Evolutionary conservation across 2,329 filamentous ascomycete species (phyloP).

Genomic region (Hawksworthiomyces lignivorus): DNA sequence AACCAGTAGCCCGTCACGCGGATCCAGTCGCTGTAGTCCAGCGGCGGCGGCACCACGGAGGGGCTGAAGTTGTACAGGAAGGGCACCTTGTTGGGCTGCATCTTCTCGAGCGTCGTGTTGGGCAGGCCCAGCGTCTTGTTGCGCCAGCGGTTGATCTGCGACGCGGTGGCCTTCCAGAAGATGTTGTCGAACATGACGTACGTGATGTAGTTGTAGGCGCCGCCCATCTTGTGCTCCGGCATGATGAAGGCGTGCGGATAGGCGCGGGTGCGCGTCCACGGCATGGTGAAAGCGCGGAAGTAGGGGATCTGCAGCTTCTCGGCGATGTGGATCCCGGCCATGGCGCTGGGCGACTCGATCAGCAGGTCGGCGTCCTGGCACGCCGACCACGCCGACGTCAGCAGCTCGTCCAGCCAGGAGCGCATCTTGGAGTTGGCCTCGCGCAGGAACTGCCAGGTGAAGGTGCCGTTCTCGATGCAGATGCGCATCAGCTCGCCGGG

Average conservation of each 20-base stretch:
- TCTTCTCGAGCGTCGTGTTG: conserved; percentile 75
- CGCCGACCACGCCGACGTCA: conserved; percentile 71
- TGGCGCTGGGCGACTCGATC: conserved; percentile 92
- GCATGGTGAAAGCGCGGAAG: conserved; percentile 97
- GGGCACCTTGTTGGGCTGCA: conserved; percentile 95
- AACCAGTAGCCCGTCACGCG: conserved; percentile 98
- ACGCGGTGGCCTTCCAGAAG: conserved; percentile 89
- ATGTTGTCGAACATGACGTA: conserved; percentile 96
- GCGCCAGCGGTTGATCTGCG: conserved; percentile 89
- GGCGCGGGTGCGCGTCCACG: conserved; percentile 90
- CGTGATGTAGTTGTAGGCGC: conserved; percentile 88
- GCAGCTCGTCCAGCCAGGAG: conserved; percentile 87
- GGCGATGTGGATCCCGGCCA: conserved; percentile 96
- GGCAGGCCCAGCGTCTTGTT: conserved; percentile 71
- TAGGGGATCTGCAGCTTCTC: conserved; percentile 90
- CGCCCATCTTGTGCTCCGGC: conserved; percentile 87
- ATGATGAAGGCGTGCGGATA: conserved; percentile 97
- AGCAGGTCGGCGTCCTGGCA: conserved; percentile 84
- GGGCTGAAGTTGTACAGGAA: conserved; percentile 98
- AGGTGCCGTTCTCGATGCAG: conserved; percentile 95
- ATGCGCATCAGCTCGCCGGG: conserved; percentile 91
- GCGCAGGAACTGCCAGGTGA: conserved; percentile 82
- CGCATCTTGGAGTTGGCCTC: conserved; percentile 85
- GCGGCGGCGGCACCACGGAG: conserved; percentile 82
- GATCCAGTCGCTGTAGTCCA: conserved; percentile 98